Base-by-base conservation (phyloP, 208 protist genomes). In the Trypanosoma caninum region DNA sequence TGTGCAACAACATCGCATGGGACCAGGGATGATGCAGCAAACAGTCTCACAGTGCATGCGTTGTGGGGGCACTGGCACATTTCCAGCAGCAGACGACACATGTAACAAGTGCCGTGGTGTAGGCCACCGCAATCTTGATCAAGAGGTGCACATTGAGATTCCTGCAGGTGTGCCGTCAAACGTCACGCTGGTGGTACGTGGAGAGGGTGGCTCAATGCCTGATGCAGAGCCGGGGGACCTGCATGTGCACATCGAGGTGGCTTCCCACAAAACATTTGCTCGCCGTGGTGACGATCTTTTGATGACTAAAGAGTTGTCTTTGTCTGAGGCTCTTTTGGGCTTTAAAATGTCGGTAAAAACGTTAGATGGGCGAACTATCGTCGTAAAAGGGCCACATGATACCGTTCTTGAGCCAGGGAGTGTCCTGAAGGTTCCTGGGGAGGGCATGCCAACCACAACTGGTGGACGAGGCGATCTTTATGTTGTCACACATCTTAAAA, bases 21-120 rank as follows among this genome's bases (percentile, higher is more conserved):
- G 94, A 0, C 94, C 95, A 18, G 97, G 97, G 37, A 98, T 99
- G 94, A 88, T 98, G 34, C 93, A 97, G 75, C 97, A 99, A 81
- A 78, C 96, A 6, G 91, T 97, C 41, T 64, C 70, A 4, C 70
- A 87, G 30, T 99, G 98, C 80, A 68, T 72, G 33, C 72, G 84
- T 0, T 99, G 98, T 74, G 76, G 87, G 10, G 97, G 98, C 22
- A 84, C 82, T 13, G 97, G 98, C n/a, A 76, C 85, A 25, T 67
- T 82, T 48, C 91, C 96, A 13, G 88, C 91, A 55, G 59, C 80
- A n/a, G 93, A 98, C 23, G 97, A 99, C 67, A 72, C 93, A 56
- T 99, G 98, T 77, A 70, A 55, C 28, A 74, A 80, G 56, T 99
- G 98, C 76, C 74, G 80, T 37, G 97, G 97, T 44, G 90, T 98